Evolutionary conservation across 805 yeast species (phyloP), one percentile per base, ranked within the genome.

Genomic region (Saccharomycopsis babjevae): DNA sequence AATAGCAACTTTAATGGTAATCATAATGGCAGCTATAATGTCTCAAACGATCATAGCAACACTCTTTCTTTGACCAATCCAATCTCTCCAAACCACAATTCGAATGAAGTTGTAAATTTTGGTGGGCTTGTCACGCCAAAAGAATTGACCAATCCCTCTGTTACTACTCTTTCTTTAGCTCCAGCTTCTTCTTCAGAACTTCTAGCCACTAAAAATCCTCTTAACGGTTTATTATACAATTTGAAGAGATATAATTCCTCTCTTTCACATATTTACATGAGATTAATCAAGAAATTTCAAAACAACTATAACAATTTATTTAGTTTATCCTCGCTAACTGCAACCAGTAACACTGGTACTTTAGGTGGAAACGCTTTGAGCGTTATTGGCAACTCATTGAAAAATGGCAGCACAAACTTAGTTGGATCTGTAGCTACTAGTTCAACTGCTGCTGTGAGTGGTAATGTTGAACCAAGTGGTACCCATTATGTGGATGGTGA

Each of bases 281-380:
- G 52, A 22, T 61, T 62, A 39, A 58, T 62, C 28, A 32, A 20
- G 10, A 62, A 58, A 28, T 58, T 62, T 43, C 65, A 60, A 39
- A 60, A 32, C 36, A 57, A 58, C 18, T 62, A 62, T 40, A 61
- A 58, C 32, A 59, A 58, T 30, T 50, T 62, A 25, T 61, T 62
- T 28, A 52, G 59, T 10, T 63, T 63, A 6, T 39, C 59, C 1
- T 36, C 62, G 3, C 46, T 62, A 6, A 16, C 58, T 1, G 56
- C 59, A 32, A 5, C 54, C 8, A 22, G 5, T 46, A 40, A 39
- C 22, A 1, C n/a, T 7, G 3, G 16, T 28, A n/a, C 52, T 1
- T 15, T 43, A n/a, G 39, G 25, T 8, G 20, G 25, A 8, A 18
- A 20, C 16, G 18, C 32, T 56, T 30, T 30, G 11, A 34, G 18